Conservation (phyloP, 1,284 basidiomycete species). For the Tilletia indica region DNA sequence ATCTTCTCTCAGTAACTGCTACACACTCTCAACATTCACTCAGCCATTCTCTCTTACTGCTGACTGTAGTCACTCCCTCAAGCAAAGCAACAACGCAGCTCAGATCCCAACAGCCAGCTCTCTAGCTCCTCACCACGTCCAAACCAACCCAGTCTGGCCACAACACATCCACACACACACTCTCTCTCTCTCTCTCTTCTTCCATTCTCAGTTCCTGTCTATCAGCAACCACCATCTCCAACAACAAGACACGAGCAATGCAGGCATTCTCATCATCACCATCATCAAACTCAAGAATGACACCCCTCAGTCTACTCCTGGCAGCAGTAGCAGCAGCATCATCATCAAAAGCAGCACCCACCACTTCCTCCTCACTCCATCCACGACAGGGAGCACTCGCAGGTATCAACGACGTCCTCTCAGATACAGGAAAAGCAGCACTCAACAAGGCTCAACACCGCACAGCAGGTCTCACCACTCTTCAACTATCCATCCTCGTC, state of each 20-base stretch:
- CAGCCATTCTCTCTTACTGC: no score
- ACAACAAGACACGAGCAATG: not conserved
- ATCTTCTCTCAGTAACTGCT: no score
- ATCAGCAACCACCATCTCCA: not conserved
- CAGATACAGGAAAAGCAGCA: not conserved
- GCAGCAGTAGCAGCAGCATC: not conserved
- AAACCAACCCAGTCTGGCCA: conserved; percentile 6
- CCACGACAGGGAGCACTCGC: not conserved
- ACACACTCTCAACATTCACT: no score
- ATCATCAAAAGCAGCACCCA: not conserved
- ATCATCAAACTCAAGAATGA: not conserved
- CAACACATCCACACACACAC: not conserved
- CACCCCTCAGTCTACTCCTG: not conserved
- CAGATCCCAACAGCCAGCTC: no score
- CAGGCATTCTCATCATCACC: not conserved
- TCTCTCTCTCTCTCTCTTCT: not conserved
- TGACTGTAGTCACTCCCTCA: no score
- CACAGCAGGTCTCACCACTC: not conserved
- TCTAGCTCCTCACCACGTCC: not conserved
- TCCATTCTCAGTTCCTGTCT: not conserved
- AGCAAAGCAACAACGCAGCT: no score
- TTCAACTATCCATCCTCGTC: conserved; percentile 1
- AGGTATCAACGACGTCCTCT: conserved; percentile 5
- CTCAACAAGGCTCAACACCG: not conserved
- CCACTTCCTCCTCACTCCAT: not conserved